Percentiles rank a stretch among this genome's conserved stretches.
Evolutionary conservation across 768 basidiomycete genomes (phyloP).

Genomic region (Dacryopinax spathularia): DNA sequence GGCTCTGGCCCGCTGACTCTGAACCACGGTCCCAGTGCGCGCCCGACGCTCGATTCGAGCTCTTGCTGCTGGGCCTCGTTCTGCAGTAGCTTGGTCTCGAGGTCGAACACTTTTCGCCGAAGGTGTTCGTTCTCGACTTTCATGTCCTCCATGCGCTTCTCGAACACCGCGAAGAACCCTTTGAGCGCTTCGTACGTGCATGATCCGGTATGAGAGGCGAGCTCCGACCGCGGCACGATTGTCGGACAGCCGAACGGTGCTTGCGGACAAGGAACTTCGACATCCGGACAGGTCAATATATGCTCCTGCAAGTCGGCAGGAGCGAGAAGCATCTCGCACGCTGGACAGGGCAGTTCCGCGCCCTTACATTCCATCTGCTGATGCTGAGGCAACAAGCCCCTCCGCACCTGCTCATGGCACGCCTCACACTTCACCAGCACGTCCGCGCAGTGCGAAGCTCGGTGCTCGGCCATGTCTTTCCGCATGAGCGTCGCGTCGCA

Average conservation of each 20-base stretch:
- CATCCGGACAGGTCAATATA: constrained; percentile 27
- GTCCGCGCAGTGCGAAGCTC: constrained; percentile 23
- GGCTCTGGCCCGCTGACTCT: constrained; percentile 21
- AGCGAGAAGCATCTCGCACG: constrained; percentile 28
- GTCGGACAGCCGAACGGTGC: constrained; percentile 39
- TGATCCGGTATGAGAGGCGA: constrained; percentile 27
- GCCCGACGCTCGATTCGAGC: constrained; percentile 36
- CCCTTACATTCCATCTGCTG: constrained; percentile 31
- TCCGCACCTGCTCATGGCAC: constrained; percentile 16
- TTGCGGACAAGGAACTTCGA: constrained; percentile 33
- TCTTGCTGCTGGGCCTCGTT: constrained; percentile 37
- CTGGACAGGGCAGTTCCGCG: constrained; percentile 27
- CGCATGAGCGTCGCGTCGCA: constrained; percentile 35
- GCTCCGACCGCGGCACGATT: constrained; percentile 31
- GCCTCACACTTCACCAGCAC: constrained; percentile 28
- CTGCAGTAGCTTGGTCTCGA: constrained; percentile 39
- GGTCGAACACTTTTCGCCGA: constrained; percentile 39
- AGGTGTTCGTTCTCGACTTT: constrained; percentile 48
- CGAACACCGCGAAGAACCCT: constrained; percentile 39
- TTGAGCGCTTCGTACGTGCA: constrained; percentile 51
- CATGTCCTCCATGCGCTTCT: constrained; percentile 14
- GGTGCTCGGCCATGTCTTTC: constrained; percentile 35
- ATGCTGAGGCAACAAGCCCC: constrained; percentile 18
- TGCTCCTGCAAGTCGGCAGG: constrained; percentile 28
- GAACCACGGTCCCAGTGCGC: constrained; percentile 53